phyloP scores from a whole-genome alignment of 192 early-diverging fungal genomes.

The Rhizophagus sp. region DNA sequence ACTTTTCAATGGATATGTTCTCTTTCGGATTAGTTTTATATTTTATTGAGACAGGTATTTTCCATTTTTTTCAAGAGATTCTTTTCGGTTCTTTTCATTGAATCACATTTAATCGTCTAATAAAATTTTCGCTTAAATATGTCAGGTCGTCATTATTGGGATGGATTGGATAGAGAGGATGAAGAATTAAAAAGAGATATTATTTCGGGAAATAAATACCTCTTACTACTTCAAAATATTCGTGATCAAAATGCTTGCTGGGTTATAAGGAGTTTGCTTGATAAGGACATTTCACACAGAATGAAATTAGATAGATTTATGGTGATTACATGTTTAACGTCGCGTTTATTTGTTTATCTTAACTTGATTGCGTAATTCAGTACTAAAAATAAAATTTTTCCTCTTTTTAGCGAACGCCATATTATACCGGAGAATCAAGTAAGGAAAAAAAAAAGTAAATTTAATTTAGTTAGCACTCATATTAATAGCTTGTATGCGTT shows the following conservation, averaged over 20 bases:
- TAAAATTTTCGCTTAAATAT: neutral
- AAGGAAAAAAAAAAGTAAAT: neutral
- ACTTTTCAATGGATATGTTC: constrained; percentile 10
- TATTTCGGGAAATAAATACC: neutral
- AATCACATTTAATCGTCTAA: neutral
- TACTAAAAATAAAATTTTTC: neutral
- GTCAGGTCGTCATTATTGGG: neutral
- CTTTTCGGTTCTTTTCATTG: neutral
- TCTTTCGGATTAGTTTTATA: constrained; percentile 16
- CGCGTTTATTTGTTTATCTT: neutral
- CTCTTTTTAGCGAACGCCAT: neutral
- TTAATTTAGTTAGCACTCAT: neutral
- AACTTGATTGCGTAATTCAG: too few relatives aligned
- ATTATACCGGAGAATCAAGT: neutral
- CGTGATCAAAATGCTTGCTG: neutral
- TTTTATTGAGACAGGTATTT: constrained; percentile 1
- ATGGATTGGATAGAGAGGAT: neutral
- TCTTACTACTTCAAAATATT: neutral
- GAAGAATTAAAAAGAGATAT: neutral
- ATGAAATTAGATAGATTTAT: neutral
- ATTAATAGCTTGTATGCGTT: too few relatives aligned
- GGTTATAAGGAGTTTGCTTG: neutral
- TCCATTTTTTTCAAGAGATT: neutral
- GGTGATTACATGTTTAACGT: neutral
- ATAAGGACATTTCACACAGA: neutral